phyloP scores from a whole-genome alignment of 2,329 filamentous ascomycete species.

The Fusarium albosuccineum region DNA sequence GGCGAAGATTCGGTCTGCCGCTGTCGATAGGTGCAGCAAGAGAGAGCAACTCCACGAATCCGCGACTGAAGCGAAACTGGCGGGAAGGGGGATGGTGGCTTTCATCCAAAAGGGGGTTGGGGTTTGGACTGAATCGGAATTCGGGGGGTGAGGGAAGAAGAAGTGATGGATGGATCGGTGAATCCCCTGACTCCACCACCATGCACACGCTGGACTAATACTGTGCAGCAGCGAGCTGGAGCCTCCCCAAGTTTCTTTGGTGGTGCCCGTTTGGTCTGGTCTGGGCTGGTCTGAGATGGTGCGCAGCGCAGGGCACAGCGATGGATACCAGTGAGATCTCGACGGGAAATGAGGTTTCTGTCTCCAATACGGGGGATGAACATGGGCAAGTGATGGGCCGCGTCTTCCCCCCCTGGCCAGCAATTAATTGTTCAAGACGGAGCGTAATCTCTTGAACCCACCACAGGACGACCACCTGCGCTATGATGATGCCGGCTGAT shows the following conservation, averaged over 20 bases:
- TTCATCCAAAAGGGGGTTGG: conserved; percentile 45
- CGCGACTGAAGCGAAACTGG: conserved; percentile 27
- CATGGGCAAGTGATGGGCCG: conserved; percentile 33
- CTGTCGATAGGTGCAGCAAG: conserved; percentile 13
- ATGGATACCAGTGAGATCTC: conserved; percentile 31
- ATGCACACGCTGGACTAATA: conserved; percentile 8
- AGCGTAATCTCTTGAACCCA: conserved; percentile 45
- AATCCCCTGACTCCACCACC: conserved; percentile 35
- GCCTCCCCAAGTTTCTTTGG: conserved; percentile 24
- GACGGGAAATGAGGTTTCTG: conserved; percentile 43
- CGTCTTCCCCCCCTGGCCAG: conserved; percentile 41
- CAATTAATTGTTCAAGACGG: conserved; percentile 41
- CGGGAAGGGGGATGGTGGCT: conserved; percentile 20
- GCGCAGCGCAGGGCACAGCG: neutral
- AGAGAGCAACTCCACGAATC: conserved; percentile 32
- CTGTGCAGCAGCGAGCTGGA: conserved; percentile 21
- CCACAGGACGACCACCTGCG: conserved; percentile 27
- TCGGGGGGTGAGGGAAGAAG: conserved; percentile 21
- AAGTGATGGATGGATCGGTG: conserved; percentile 3
- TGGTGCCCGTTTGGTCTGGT: neutral
- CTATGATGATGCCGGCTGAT: neutral
- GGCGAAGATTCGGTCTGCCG: conserved; percentile 6
- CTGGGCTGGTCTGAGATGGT: no score
- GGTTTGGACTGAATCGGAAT: conserved; percentile 39
- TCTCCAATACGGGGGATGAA: conserved; percentile 31